Conservation (phyloP, 192 early-diverging fungal genomes). For the Pilobolus umbonatus region DNA sequence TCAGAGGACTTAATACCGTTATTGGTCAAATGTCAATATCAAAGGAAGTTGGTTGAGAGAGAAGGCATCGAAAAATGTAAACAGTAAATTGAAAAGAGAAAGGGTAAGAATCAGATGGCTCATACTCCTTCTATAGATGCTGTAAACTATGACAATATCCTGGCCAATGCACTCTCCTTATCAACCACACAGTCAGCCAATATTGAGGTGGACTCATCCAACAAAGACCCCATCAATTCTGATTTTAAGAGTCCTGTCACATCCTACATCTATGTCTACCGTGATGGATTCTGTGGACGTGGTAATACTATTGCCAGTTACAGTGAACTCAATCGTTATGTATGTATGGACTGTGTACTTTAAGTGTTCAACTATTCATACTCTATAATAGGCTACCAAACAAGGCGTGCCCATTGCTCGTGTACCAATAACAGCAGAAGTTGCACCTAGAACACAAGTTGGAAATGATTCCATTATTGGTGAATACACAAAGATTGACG, state of each 20-base stretch:
- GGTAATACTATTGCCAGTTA: conserved; percentile 81
- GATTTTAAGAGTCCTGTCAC: conserved; percentile 35
- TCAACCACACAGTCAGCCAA: conserved; percentile 34
- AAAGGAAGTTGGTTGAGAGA: conserved; percentile 56
- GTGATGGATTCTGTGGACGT: conserved; percentile 72
- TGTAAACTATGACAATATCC: conserved; percentile 9
- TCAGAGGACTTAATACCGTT: conserved; percentile 81
- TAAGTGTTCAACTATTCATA: background rate
- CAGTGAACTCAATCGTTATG: conserved; percentile 81
- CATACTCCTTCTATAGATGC: conserved; percentile 17
- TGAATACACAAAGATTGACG: conserved; percentile 83
- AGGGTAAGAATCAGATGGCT: background rate
- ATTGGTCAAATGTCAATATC: conserved; percentile 82
- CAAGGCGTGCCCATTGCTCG: conserved; percentile 48
- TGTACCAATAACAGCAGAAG: conserved; percentile 65
- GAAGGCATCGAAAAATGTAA: conserved; percentile 65
- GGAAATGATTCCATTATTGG: conserved; percentile 90
- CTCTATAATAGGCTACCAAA: conserved; percentile 14
- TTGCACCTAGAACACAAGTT: conserved; percentile 67
- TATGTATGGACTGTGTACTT: conserved; percentile 27
- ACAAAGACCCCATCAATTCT: conserved; percentile 28
- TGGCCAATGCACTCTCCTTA: conserved; percentile 31
- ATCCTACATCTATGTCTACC: conserved; percentile 55
- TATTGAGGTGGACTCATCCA: conserved; percentile 38
- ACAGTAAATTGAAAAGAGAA: background rate